These are phyloP conservation scores for Fusarium algeriense DNA, from an alignment of 2,329 filamentous ascomycete genomes.

Conservation along the genomic window DNA sequence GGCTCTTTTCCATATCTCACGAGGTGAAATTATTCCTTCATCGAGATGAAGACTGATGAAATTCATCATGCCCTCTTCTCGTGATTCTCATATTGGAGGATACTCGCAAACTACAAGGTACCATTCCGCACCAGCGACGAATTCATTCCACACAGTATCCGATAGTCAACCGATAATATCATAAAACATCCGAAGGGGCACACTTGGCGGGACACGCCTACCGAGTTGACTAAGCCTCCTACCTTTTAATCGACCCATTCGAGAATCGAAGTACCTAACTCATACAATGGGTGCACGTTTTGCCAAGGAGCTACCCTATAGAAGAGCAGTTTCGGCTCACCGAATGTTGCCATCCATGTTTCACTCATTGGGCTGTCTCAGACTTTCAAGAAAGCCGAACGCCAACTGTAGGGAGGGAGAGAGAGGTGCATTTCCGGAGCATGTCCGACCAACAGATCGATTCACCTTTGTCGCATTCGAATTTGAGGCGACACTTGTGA, in stretches of 20 bases:
- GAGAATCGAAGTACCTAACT: not conserved
- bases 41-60: not conserved
- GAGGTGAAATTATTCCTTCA: not conserved
- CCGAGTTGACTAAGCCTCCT: not conserved
- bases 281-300: conserved; percentile 2
- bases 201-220: conserved; percentile 12
- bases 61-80: not conserved
- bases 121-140: not conserved
- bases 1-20: conserved; percentile 7
- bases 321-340: not conserved
- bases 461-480: not conserved
- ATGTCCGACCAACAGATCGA: not conserved
- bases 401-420: conserved; percentile 13
- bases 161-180: not conserved
- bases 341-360: not conserved
- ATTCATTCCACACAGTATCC: conserved; percentile 16
- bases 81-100: not conserved
- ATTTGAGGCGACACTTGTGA: not conserved
- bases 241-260: not conserved
- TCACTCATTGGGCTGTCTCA: conserved; percentile 14
- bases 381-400: conserved; percentile 1
- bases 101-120: not conserved
- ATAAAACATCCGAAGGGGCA: not conserved
- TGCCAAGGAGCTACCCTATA: conserved; percentile 20
- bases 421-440: not conserved